Evolutionary conservation across 352 stramenopile genomes (phyloP).

Genomic region (Phytophthora cryptogea): DNA sequence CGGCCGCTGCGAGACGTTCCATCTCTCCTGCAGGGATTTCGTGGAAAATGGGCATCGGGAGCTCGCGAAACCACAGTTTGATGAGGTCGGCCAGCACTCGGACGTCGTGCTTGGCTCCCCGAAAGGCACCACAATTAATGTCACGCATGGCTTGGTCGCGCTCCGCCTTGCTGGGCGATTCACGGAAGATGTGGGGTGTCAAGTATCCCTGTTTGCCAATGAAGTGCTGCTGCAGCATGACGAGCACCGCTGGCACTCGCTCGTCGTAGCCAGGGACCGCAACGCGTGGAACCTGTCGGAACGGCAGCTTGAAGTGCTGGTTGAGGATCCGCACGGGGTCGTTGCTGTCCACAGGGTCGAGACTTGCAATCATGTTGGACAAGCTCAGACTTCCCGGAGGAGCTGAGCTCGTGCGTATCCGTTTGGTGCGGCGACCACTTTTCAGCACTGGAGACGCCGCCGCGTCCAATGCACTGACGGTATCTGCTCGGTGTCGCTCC

Average conservation of each 20-base stretch:
- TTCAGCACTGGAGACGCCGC: constrained; percentile 14
- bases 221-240: constrained; percentile 89
- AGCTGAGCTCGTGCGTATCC: constrained; percentile 47
- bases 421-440: constrained; percentile 24
- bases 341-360: constrained; percentile 18
- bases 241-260: constrained; percentile 80
- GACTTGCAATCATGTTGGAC: constrained; percentile 37
- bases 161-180: constrained; percentile 87
- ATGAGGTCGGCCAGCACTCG: constrained; percentile 88
- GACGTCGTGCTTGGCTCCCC: constrained; percentile 66
- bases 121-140: constrained; percentile 84
- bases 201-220: constrained; percentile 63
- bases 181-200: constrained; percentile 85
- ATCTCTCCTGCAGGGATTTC: constrained; percentile 75
- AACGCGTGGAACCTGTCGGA: constrained; percentile 72
- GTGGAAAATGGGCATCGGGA: constrained; percentile 84
- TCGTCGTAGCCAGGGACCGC: constrained; percentile 71
- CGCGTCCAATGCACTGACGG: constrained; percentile 18
- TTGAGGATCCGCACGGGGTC: constrained; percentile 69
- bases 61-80: constrained; percentile 91
- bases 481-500: constrained; percentile 28
- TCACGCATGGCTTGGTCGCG: constrained; percentile 81
- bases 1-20: constrained; percentile 50
- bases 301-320: constrained; percentile 85
- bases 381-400: constrained; percentile 35